Evolutionary conservation across 495 filamentous ascomycete genomes (phyloP).

Genomic region (Aspergillus steynii): DNA sequence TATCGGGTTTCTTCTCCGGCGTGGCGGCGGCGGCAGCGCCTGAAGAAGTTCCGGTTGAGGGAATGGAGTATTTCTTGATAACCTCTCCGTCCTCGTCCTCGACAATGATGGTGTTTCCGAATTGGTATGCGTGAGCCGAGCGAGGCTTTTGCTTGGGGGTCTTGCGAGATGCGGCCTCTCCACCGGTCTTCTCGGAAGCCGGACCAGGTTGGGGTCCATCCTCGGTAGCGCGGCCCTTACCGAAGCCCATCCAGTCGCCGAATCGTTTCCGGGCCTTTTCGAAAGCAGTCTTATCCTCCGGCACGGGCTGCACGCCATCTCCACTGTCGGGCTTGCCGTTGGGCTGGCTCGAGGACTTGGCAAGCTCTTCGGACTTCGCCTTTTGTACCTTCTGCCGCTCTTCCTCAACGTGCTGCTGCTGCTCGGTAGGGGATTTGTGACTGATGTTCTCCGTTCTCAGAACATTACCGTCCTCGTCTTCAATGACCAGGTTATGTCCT

Average conservation of each 20-base stretch:
- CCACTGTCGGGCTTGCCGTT: constrained; percentile 49
- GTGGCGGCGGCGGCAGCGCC: background rate
- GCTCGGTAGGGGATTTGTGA: constrained; percentile 42
- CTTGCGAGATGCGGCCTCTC: constrained; percentile 20
- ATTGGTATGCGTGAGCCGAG: constrained; percentile 90
- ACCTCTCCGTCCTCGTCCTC: constrained; percentile 98
- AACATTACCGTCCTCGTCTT: constrained; percentile 88
- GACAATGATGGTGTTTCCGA: constrained; percentile 95
- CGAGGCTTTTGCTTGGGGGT: constrained; percentile 35
- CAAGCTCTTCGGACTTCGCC: constrained; percentile 48
- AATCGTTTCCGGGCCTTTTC: constrained; percentile 38
- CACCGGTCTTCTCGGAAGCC: constrained; percentile 21
- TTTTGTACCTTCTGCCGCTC: constrained; percentile 61
- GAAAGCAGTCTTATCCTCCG: constrained; percentile 27
- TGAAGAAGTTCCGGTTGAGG: constrained; percentile 31
- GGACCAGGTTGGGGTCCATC: constrained; percentile 21
- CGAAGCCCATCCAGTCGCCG: constrained; percentile 43
- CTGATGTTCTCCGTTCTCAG: constrained; percentile 53
- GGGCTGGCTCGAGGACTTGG: constrained; percentile 41
- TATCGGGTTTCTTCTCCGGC: constrained; percentile 22
- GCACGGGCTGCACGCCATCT: constrained; percentile 35
- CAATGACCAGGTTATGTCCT: constrained; percentile 77
- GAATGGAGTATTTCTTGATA: constrained; percentile 92
- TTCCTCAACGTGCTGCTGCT: constrained; percentile 54
- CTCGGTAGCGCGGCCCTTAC: constrained; percentile 28